phyloP scores from a whole-genome alignment of 768 basidiomycete species.

The Russula griseocarnosa region DNA sequence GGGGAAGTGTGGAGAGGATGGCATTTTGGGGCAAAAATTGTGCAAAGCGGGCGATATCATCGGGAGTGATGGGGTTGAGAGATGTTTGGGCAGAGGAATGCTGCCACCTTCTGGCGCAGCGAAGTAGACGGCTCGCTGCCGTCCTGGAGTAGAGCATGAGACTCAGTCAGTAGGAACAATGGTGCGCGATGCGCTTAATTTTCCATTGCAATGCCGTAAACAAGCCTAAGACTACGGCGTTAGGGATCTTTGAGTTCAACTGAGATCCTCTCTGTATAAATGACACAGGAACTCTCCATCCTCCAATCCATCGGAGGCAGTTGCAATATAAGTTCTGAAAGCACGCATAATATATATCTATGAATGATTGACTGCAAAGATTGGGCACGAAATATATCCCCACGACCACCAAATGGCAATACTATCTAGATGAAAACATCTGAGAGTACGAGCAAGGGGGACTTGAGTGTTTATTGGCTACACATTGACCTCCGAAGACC shows the following conservation, averaged over 20 bases:
- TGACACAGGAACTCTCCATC: background rate
- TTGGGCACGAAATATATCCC: conserved; percentile 8
- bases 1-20: conserved; percentile 63
- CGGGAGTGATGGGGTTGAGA: conserved; percentile 43
- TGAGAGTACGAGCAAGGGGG: conserved; percentile 19
- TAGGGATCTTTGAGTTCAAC: too few species aligned
- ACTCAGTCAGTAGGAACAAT: background rate
- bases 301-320: background rate
- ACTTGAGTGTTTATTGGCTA: conserved; percentile 25
- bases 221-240: background rate
- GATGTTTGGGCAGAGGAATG: conserved; percentile 29
- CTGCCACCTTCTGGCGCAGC: conserved; percentile 25
- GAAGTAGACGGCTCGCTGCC: conserved; percentile 8
- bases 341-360: background rate
- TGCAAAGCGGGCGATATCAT: conserved; percentile 67
- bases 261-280: background rate
- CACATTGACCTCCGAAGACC: conserved; percentile 36
- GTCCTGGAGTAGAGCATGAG: conserved; percentile 23
- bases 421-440: conserved; percentile 21
- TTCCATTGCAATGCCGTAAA: background rate
- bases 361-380: background rate
- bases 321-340: background rate
- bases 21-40: conserved; percentile 57
- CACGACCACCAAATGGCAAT: conserved; percentile 3
- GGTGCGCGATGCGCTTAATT: background rate